phyloP scores from a whole-genome alignment of 2,329 filamentous ascomycete genomes.

The Penicillium sp. region DNA sequence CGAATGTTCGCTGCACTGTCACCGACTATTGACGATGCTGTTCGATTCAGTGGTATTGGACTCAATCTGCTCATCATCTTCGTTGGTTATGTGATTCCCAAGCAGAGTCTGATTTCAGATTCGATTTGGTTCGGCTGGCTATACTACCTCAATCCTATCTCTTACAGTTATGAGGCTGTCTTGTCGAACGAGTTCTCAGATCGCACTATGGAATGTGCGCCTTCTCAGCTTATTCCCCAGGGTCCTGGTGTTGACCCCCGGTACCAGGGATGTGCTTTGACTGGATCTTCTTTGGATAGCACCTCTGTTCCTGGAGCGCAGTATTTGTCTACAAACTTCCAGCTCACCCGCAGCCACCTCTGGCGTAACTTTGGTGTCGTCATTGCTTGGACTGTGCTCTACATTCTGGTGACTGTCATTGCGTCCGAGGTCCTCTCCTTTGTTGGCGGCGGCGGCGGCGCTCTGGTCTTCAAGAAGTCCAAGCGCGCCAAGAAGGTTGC shows the following conservation, averaged over 20 bases:
- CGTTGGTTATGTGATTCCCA: constrained; percentile 69
- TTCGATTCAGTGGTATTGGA: constrained; percentile 62
- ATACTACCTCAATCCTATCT: constrained; percentile 55
- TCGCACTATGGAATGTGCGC: constrained; percentile 59
- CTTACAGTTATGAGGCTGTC: constrained; percentile 68
- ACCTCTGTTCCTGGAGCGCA: constrained; percentile 54
- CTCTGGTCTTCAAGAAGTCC: constrained; percentile 71
- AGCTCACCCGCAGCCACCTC: constrained; percentile 59
- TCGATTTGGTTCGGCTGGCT: constrained; percentile 70
- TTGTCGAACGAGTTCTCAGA: constrained; percentile 66
- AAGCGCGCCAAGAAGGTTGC: constrained; percentile 59
- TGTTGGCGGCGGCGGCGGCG: constrained; percentile 63
- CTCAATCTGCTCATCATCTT: constrained; percentile 65
- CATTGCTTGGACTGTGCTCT: constrained; percentile 73
- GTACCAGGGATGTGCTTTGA: constrained; percentile 64
- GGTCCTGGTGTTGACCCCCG: constrained; percentile 57
- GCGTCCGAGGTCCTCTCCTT: constrained; percentile 71
- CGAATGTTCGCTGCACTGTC: constrained; percentile 67
- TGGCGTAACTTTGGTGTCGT: constrained; percentile 78
- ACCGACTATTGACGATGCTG: constrained; percentile 65
- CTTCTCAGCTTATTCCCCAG: constrained; percentile 61
- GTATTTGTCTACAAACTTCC: constrained; percentile 58
- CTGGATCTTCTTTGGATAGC: constrained; percentile 57
- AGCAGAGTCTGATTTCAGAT: constrained; percentile 57
- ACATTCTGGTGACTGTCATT: constrained; percentile 69